Percentiles rank a stretch among this genome's conserved stretches.
Evolutionary conservation across 495 filamentous ascomycete species (phyloP).

Genomic region (Astrothelium macrocarpum): DNA sequence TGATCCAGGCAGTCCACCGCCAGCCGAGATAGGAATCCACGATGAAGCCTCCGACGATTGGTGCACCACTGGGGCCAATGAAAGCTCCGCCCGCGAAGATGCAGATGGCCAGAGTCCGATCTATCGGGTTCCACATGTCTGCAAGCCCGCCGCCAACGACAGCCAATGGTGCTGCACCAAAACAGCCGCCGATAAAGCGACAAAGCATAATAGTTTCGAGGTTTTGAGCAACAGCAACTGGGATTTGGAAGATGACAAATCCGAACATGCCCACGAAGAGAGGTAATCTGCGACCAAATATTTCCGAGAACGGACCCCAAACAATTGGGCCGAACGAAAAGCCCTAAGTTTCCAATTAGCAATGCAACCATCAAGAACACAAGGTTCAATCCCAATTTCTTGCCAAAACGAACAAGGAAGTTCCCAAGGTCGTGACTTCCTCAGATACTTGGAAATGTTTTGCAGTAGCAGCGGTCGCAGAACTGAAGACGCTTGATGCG

Average conservation of each 20-base stretch:
- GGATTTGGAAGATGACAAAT: slow-evolving; percentile 54
- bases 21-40: slow-evolving; percentile 12
- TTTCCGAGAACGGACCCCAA: slow-evolving; percentile 49
- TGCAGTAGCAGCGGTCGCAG: slow-evolving; percentile 38
- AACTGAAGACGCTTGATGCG: slow-evolving; percentile 46
- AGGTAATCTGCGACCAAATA: slow-evolving; percentile 46
- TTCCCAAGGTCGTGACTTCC: slow-evolving; percentile 44
- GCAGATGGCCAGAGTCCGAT: slow-evolving; percentile 50
- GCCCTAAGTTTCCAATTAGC: not conserved
- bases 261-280: slow-evolving; percentile 43
- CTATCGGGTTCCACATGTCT: slow-evolving; percentile 51
- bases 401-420: slow-evolving; percentile 44
- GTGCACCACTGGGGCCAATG: slow-evolving; percentile 46
- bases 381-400: slow-evolving; percentile 2
- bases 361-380: not conserved
- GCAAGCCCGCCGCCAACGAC: slow-evolving; percentile 51
- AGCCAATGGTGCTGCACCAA: slow-evolving; percentile 54
- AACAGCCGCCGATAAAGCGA: slow-evolving; percentile 53
- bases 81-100: slow-evolving; percentile 45
- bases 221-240: slow-evolving; percentile 51
- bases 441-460: slow-evolving; percentile 37
- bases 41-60: slow-evolving; percentile 39
- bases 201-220: slow-evolving; percentile 49
- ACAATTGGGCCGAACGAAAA: slow-evolving; percentile 39
- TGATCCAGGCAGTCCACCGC: slow-evolving; percentile 18